A percentile compares a stretch with the other conserved stretches of the same genome.
Conservation (phyloP, 2,329 filamentous ascomycete genomes). For the Trichophyton verrucosum region DNA sequence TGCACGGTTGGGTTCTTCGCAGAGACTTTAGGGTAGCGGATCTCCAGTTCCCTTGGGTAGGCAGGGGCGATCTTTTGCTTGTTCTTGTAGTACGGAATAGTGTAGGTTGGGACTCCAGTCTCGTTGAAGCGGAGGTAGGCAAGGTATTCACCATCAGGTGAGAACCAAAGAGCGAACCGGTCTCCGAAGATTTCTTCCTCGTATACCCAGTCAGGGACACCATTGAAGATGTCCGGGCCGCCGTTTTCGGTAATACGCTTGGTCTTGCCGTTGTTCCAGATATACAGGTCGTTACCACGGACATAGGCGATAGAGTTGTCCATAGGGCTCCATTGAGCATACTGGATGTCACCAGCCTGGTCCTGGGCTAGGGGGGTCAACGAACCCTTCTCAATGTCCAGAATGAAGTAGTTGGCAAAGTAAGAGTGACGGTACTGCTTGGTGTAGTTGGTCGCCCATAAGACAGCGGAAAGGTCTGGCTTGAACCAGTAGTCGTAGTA, state of each 20-base stretch:
- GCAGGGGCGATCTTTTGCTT: slow-evolving; percentile 44
- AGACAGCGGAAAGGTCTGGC: slow-evolving; percentile 44
- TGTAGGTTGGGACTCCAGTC: slow-evolving; percentile 55
- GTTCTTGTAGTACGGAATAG: slow-evolving; percentile 55
- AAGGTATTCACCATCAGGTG: slow-evolving; percentile 67
- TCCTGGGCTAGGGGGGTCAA: slow-evolving; percentile 45
- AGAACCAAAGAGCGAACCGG: slow-evolving; percentile 82
- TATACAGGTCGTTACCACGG: slow-evolving; percentile 52
- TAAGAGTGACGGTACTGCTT: slow-evolving; percentile 59
- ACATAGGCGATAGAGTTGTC: slow-evolving; percentile 55
- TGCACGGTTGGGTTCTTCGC: slow-evolving; percentile 53
- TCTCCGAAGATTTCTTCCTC: slow-evolving; percentile 66
- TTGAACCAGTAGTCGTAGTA: slow-evolving; percentile 51
- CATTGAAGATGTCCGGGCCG: slow-evolving; percentile 72
- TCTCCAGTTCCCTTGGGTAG: slow-evolving; percentile 50
- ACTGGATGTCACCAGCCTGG: slow-evolving; percentile 54
- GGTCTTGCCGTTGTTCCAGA: slow-evolving; percentile 44
- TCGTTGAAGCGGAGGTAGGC: slow-evolving; percentile 81
- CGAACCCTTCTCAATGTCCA: slow-evolving; percentile 47
- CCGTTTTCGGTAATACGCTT: slow-evolving; percentile 67
- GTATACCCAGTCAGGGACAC: slow-evolving; percentile 91
- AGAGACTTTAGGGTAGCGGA: slow-evolving; percentile 58
- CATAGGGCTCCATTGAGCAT: slow-evolving; percentile 48
- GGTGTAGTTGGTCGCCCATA: slow-evolving; percentile 54
- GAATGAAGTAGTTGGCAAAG: slow-evolving; percentile 53